phyloP scores from a whole-genome alignment of 192 early-diverging fungal genomes.

The Backusella sp. region DNA sequence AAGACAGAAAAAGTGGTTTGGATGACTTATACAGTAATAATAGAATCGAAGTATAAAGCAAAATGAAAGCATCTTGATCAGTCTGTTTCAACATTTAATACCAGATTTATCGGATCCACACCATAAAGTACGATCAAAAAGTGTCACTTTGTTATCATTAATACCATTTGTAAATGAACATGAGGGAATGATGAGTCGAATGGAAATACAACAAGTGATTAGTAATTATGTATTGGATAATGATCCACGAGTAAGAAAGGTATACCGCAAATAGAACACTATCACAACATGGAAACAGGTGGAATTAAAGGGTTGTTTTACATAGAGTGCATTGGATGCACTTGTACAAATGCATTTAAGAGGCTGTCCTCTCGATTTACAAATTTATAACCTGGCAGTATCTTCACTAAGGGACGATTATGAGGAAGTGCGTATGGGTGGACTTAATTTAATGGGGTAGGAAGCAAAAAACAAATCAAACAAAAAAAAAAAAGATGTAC shows the following conservation, averaged over 20 bases:
- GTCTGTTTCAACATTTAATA: conserved; percentile 34
- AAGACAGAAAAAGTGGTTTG: neutral
- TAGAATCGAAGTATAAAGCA: conserved; percentile 9
- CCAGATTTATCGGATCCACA: conserved; percentile 47
- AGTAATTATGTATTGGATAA: conserved; percentile 47
- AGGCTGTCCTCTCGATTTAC: conserved; percentile 45
- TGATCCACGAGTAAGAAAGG: conserved; percentile 54
- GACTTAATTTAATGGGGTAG: conserved; percentile 66
- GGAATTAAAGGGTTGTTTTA: neutral
- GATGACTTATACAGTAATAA: too few relatives aligned
- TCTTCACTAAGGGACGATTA: conserved; percentile 66
- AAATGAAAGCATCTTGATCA: conserved; percentile 23
- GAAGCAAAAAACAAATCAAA: neutral
- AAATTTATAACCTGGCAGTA: conserved; percentile 63
- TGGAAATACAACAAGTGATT: conserved; percentile 49
- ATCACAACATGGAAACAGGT: neutral
- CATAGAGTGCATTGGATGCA: conserved; percentile 47
- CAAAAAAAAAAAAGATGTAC: neutral
- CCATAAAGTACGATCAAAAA: conserved; percentile 45
- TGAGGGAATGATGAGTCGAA: conserved; percentile 21
- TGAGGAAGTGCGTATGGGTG: conserved; percentile 70
- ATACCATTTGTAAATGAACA: conserved; percentile 29
- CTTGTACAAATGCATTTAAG: conserved; percentile 46
- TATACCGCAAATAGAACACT: conserved; percentile 11
- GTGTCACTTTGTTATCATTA: conserved; percentile 43